These are phyloP conservation scores for Nemania sp. DNA, from an alignment of 2,329 filamentous ascomycete species.

Conservation along the genomic window DNA sequence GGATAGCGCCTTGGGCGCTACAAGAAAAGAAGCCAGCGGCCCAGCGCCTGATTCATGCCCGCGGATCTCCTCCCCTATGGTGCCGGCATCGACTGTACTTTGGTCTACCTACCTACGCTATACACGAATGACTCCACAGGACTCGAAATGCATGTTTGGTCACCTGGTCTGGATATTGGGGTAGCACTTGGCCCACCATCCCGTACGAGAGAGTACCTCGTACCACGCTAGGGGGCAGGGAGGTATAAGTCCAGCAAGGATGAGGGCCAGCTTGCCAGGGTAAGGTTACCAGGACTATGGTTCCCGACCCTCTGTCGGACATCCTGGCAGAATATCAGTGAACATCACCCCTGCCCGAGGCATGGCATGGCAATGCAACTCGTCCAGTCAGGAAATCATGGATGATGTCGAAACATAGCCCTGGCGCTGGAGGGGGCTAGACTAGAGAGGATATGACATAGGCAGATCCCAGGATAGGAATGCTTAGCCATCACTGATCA, in stretches of 20 bases:
- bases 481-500: not conserved
- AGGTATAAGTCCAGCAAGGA: slow-evolving; percentile 4
- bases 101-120: slow-evolving; percentile 12
- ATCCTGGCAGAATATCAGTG: slow-evolving; percentile 15
- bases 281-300: slow-evolving; percentile 27
- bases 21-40: slow-evolving; percentile 9
- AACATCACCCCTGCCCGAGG: slow-evolving; percentile 14
- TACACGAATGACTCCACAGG: slow-evolving; percentile 19
- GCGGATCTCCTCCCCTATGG: slow-evolving; percentile 17
- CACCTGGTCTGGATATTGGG: slow-evolving; percentile 26
- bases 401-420: slow-evolving; percentile 13
- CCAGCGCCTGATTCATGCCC: slow-evolving; percentile 15
- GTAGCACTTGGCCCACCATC: slow-evolving; percentile 25
- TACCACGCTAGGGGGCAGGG: slow-evolving; percentile 1
- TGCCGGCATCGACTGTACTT: slow-evolving; percentile 20
- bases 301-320: slow-evolving; percentile 27
- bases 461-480: slow-evolving; percentile 8
- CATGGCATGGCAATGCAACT: slow-evolving; percentile 6
- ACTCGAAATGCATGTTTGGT: slow-evolving; percentile 20
- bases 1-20: slow-evolving; percentile 21
- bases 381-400: slow-evolving; percentile 8
- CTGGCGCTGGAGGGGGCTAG: slow-evolving; percentile 3
- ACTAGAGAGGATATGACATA: not conserved
- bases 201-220: slow-evolving; percentile 6
- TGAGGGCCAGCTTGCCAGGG: slow-evolving; percentile 17